These are phyloP conservation scores for Cladophialophora psammophila DNA, from an alignment of 2,329 filamentous ascomycete genomes.

Conservation along the genomic window DNA sequence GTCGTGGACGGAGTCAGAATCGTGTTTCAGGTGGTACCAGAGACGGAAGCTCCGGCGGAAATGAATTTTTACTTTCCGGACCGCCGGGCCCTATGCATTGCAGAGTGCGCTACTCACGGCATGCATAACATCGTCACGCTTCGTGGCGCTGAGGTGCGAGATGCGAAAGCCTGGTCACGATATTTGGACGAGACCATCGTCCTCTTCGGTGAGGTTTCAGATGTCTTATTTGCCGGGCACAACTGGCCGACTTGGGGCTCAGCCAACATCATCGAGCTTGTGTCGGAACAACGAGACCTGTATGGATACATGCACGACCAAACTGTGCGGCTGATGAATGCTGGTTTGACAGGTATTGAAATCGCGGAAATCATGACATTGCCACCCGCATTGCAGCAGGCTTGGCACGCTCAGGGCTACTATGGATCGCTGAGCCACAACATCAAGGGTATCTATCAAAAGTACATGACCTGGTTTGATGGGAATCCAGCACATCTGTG, in stretches of 20 bases:
- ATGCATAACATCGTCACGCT: conserved; percentile 55
- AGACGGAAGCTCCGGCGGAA: conserved; percentile 54
- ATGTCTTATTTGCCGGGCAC: conserved; percentile 51
- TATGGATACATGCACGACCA: conserved; percentile 54
- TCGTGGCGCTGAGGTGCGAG: conserved; percentile 52
- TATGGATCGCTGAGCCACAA: conserved; percentile 52
- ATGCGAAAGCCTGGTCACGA: conserved; percentile 50
- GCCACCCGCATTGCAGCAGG: conserved; percentile 44
- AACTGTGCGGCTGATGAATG: conserved; percentile 51
- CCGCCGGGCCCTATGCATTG: conserved; percentile 47
- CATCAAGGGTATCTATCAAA: conserved; percentile 50
- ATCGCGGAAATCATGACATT: conserved; percentile 51
- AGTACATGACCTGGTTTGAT: conserved; percentile 47
- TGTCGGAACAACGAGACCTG: conserved; percentile 50
- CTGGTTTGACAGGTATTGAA: conserved; percentile 48
- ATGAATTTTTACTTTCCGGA: conserved; percentile 53
- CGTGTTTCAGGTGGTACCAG: conserved; percentile 52
- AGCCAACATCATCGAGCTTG: conserved; percentile 39
- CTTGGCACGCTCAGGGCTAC: conserved; percentile 47
- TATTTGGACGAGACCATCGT: conserved; percentile 53
- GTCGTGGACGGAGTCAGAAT: conserved; percentile 49
- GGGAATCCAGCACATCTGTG: conserved; percentile 48
- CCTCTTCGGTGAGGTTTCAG: conserved; percentile 44
- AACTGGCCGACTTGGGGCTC: conserved; percentile 55
- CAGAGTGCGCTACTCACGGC: conserved; percentile 51